phyloP scores from a whole-genome alignment of 768 basidiomycete species.

The Mycena vitilis region DNA sequence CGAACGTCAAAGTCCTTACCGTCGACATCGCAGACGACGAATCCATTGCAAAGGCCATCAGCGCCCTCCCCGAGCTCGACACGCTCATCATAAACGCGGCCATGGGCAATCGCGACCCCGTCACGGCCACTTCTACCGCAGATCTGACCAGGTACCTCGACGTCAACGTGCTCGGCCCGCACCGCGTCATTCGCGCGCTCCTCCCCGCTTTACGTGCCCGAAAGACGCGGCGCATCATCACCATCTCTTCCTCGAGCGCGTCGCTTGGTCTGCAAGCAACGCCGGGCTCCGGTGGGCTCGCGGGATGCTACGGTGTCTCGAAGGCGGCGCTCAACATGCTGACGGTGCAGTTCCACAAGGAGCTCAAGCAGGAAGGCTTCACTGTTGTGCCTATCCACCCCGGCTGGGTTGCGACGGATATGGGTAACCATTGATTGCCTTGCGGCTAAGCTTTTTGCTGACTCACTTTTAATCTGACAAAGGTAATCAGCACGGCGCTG shows the following conservation, averaged over 20 bases:
- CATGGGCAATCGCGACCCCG: slow-evolving; percentile 31
- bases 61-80: slow-evolving; percentile 33
- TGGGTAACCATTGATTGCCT: slow-evolving; percentile 25
- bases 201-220: slow-evolving; percentile 37
- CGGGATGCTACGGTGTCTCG: slow-evolving; percentile 34
- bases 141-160: slow-evolving; percentile 28
- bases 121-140: slow-evolving; percentile 25
- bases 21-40: slow-evolving; percentile 33
- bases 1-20: slow-evolving; percentile 22
- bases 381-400: slow-evolving; percentile 36
- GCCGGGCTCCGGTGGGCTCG: slow-evolving; percentile 29
- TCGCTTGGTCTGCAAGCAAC: slow-evolving; percentile 32
- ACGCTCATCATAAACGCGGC: slow-evolving; percentile 37
- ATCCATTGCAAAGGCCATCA: slow-evolving; percentile 27
- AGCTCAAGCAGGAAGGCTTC: slow-evolving; percentile 32
- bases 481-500: neutral
- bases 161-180: slow-evolving; percentile 35
- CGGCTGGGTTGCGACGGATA: slow-evolving; percentile 35
- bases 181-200: slow-evolving; percentile 35
- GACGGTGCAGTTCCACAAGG: slow-evolving; percentile 35
- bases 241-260: slow-evolving; percentile 35
- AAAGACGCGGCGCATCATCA: slow-evolving; percentile 34
- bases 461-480: neutral
- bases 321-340: slow-evolving; percentile 39
- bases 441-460: too few species aligned